Conservation (phyloP, 805 yeast genomes). For the Candida xiaguanensis region DNA sequence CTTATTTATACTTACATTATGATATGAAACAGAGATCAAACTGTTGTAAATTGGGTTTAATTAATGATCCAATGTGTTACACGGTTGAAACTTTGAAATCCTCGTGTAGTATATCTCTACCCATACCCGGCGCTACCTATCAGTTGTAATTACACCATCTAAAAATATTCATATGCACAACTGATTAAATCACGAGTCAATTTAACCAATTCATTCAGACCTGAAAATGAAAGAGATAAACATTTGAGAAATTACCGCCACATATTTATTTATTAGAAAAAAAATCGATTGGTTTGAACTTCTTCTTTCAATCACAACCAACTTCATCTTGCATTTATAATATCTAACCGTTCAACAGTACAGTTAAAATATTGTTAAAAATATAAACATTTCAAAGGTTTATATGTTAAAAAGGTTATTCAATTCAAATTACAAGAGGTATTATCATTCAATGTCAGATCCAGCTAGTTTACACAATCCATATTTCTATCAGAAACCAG, state of each 20-base stretch:
- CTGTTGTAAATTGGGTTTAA: no score
- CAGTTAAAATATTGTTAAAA: no score
- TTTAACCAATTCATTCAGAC: no score
- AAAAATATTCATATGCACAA: neutral
- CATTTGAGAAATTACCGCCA: no score
- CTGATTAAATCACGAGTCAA: neutral
- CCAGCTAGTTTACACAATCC: slow-evolving; percentile 46
- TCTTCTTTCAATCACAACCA: no score
- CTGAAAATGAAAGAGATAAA: neutral
- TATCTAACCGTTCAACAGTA: no score
- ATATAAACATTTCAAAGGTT: neutral
- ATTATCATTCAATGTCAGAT: slow-evolving; percentile 1
- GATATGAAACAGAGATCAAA: neutral
- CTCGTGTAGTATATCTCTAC: no score
- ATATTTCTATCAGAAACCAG: slow-evolving; percentile 55
- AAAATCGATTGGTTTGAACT: no score
- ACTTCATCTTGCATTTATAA: neutral
- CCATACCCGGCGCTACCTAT: slow-evolving; percentile 6
- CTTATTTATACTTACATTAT: neutral
- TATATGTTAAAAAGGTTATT: slow-evolving; percentile 1
- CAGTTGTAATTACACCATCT: slow-evolving; percentile 1
- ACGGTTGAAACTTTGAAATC: no score
- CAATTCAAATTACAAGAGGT: neutral
- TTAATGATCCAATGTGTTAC: no score
- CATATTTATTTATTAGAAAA: no score